Base-by-base conservation (phyloP, 2,329 filamentous ascomycete genomes). In the Aspergillus calidoustus region DNA sequence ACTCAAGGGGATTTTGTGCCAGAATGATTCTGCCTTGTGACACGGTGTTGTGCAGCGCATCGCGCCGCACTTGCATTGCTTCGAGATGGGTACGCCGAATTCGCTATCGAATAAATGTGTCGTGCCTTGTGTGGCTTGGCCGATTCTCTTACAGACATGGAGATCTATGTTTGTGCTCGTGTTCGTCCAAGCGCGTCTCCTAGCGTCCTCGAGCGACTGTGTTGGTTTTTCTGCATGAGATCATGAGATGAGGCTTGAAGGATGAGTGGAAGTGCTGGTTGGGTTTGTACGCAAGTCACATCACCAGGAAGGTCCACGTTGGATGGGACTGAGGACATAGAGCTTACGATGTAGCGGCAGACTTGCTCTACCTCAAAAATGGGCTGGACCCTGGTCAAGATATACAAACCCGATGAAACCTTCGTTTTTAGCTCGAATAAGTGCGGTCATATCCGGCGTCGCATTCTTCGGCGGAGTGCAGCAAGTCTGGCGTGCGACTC, bases 361-460 rank as follows among this genome's bases (percentile, higher is more conserved):
- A 41, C 34, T 11, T 41, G 11, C 34, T 41, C 11, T 15, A 1
- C 2, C 4, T 8, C 2, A 15, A 41, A 6, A 15, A 41, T 6
- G 22, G 23, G 25, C 28, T 22, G 19, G 28, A 44, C n/a, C 38
- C 41, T 11, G 23, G 17, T 15, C n/a, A 6, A 15, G 23, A 31
- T 48, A 30, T 50, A 43, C 30, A 7, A 44, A 38, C 17, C 19
- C 48, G 5, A 50, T n/a, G 22, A 30, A 19, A 7, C 22, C 19
- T 31, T 19, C 31, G 22, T 23, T 17, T 23, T 23, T 22, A 19
- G 25, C 55, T 48, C 19, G 34, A 43, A 31, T n/a, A 34, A 38
- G n/a, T 48, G 44, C 28, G 56, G 34, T n/a, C 25, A 46, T 47
- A 13, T 51, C 51, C 41, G 48, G 34, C 25, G 62, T 58, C 53